Percentiles rank a stretch among this genome's conserved stretches.
phyloP scores from a whole-genome alignment of 305 asterid species.

The Salvia sclarea region DNA sequence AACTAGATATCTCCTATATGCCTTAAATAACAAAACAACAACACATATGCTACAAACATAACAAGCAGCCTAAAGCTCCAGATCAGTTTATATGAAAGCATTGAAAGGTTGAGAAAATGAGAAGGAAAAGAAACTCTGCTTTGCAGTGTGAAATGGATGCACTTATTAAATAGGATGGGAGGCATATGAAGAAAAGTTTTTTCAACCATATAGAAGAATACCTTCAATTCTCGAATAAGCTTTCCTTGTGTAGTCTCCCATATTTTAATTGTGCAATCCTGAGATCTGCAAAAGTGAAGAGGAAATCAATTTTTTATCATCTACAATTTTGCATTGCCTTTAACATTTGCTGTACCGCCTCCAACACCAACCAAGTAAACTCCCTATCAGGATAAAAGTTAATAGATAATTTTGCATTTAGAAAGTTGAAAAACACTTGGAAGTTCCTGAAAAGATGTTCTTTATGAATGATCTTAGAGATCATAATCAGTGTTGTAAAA shows the following conservation, averaged over 20 bases:
- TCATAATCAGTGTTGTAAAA: no score
- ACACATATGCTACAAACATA: not conserved
- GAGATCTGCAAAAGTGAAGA: slow-evolving; percentile 63
- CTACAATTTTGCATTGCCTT: slow-evolving; percentile 12
- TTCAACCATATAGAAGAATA: slow-evolving; percentile 31
- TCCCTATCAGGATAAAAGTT: slow-evolving; percentile 17
- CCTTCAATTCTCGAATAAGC: slow-evolving; percentile 91
- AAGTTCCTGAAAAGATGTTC: slow-evolving; percentile 16
- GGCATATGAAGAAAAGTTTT: not conserved
- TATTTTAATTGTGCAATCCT: slow-evolving; percentile 93
- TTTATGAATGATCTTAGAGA: not conserved
- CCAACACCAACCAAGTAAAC: not conserved
- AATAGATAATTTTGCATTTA: slow-evolving; percentile 13
- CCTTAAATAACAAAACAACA: not conserved
- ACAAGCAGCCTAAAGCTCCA: not conserved
- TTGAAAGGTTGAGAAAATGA: not conserved
- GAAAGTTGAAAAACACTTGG: not conserved
- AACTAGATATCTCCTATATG: slow-evolving; percentile 21
- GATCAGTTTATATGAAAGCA: not conserved
- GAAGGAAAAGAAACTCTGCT: not conserved
- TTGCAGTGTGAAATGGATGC: slow-evolving; percentile 11
- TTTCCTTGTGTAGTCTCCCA: slow-evolving; percentile 93
- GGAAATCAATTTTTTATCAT: slow-evolving; percentile 11
- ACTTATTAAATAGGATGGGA: not conserved
- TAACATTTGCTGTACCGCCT: slow-evolving; percentile 12